Base-by-base conservation (phyloP, 2,329 filamentous ascomycete species). In the Xylariaceae sp. region DNA sequence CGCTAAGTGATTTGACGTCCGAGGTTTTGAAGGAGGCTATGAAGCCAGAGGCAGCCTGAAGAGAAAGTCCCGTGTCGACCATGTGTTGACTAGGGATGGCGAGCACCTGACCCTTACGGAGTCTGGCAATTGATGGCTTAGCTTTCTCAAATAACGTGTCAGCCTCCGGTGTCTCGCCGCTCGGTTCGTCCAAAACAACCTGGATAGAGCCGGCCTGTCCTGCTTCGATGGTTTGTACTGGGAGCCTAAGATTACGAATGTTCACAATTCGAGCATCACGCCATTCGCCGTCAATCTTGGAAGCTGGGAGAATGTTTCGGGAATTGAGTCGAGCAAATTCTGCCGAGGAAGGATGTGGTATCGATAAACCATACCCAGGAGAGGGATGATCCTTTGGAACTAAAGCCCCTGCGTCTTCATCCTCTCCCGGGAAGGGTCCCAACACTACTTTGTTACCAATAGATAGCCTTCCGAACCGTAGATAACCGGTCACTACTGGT, bases 141-240 rank as follows among this genome's bases (percentile, higher is more conserved):
- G 60, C 52, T 42, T 63, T 64, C 58, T 74, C 73, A 32, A 66
- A 64, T 7, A 64, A 43, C 41, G 64, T 65, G 54, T 57, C 59
- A 16, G 21, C 14, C 32, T 73, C 69, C 3, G 68, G 65, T 3
- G 63, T 45, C n/a, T 72, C 71, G 20, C 74, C 71, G 16, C 70
- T 59, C 1, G 73, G 65, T 3, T 74, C 68, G 29, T 82, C 77
- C n/a, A 89, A 81, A 2, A 89, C 81, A 48, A 98, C 78, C 0
- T 93, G 93, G 51, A 99, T 83, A 0, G 93, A 97, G 0, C 93
- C 95, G 5, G 93, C 92, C 73, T 99, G 93, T 9, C 91, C 91
- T 16, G 87, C 81, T 48, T 87, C 81, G 7, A 98, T 80, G 0
- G 82, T 85, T 45, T 86, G 85, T 0, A 97, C 92, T 0, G 93